A percentile compares a stretch with the other conserved stretches of the same genome.
Conservation (phyloP, 2,329 filamentous ascomycete genomes). For the Elsinoe fawcettii region DNA sequence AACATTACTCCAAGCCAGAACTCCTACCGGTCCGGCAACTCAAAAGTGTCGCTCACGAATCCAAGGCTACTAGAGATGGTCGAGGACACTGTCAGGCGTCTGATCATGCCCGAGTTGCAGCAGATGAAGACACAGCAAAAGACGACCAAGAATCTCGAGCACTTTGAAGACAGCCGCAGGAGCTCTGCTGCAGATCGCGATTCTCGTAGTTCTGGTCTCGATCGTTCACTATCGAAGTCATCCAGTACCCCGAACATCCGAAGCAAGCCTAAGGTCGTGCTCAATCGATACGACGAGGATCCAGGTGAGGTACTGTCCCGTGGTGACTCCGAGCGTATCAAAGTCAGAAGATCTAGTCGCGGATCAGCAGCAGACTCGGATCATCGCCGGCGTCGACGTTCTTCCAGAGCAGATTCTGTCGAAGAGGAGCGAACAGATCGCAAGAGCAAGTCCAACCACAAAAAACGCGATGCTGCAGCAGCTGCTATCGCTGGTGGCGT, state of each 20-base stretch:
- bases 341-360: constrained; percentile 48
- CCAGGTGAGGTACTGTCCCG: constrained; percentile 49
- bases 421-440: constrained; percentile 25
- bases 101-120: constrained; percentile 86
- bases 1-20: constrained; percentile 48
- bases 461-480: constrained; percentile 45
- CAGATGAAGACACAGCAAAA: constrained; percentile 86
- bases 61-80: constrained; percentile 80
- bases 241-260: constrained; percentile 54
- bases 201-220: constrained; percentile 42
- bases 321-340: constrained; percentile 46
- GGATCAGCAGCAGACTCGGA: constrained; percentile 39
- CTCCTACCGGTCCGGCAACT: constrained; percentile 52
- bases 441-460: constrained; percentile 45
- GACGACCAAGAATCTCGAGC: constrained; percentile 61
- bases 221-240: constrained; percentile 51
- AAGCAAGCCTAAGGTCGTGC: constrained; percentile 52
- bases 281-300: constrained; percentile 52
- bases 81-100: constrained; percentile 81
- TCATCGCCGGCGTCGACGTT: constrained; percentile 15
- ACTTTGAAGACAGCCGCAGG: constrained; percentile 58
- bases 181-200: constrained; percentile 52
- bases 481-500: constrained; percentile 48
- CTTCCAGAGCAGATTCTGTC: constrained; percentile 15
- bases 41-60: constrained; percentile 70